These are phyloP conservation scores for Trichoderma sp. DNA, from an alignment of 2,329 filamentous ascomycete genomes.

Conservation along the genomic window DNA sequence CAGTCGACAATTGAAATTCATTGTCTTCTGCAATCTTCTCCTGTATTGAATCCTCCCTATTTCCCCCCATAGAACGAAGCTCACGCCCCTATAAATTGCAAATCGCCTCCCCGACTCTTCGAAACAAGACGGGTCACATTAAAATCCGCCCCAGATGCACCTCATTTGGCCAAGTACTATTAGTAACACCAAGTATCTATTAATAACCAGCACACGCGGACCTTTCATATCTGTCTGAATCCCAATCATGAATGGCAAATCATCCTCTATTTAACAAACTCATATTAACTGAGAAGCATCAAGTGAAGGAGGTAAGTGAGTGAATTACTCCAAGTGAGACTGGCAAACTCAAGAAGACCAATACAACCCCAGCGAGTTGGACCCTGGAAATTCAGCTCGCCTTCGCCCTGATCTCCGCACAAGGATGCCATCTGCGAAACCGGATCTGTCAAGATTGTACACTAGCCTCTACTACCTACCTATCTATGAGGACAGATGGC, in stretches of 20 bases:
- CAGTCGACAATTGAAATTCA: too few species aligned
- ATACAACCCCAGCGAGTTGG: background rate
- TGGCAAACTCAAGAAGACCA: too few species aligned
- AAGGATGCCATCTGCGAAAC: slow-evolving; percentile 1
- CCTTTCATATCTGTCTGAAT: background rate
- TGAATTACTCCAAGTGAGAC: too few species aligned
- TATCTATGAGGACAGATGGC: too few species aligned
- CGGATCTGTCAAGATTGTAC: background rate
- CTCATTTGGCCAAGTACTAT: slow-evolving; percentile 12
- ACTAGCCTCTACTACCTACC: too few species aligned
- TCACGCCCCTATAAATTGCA: slow-evolving; percentile 19
- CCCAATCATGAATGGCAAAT: too few species aligned
- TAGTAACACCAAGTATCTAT: background rate
- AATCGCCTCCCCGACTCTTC: slow-evolving; percentile 18
- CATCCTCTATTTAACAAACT: background rate
- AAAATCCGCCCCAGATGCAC: slow-evolving; percentile 21
- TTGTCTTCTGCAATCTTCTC: too few species aligned
- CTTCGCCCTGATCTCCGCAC: slow-evolving; percentile 12
- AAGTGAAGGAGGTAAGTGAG: too few species aligned
- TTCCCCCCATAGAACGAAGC: too few species aligned
- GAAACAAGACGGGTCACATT: slow-evolving; percentile 24
- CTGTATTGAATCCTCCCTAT: too few species aligned
- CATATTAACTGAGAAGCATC: too few species aligned
- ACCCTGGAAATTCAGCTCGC: slow-evolving; percentile 5
- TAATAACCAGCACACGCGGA: background rate